Conservation (phyloP, 2,329 filamentous ascomycete species). For the Nemania sp. region DNA sequence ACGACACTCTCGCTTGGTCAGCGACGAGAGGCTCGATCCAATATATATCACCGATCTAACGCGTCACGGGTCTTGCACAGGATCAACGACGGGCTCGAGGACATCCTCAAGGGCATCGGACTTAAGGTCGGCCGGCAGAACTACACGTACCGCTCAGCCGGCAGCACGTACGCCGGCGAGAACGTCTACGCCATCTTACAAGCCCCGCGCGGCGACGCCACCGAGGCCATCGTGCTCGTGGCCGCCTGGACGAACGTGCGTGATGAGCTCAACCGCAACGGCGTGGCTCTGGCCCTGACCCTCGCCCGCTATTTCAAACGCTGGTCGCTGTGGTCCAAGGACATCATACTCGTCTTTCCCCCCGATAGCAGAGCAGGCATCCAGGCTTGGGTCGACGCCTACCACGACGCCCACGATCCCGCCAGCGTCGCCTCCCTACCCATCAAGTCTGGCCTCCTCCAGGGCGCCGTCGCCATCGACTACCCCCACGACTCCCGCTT, state of each 20-base stretch:
- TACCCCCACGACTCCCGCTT: slow-evolving; percentile 85
- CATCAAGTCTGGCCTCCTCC: slow-evolving; percentile 89
- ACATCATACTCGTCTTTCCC: slow-evolving; percentile 90
- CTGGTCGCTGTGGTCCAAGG: slow-evolving; percentile 99
- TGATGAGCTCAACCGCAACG: slow-evolving; percentile 79
- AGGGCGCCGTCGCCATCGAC: slow-evolving; percentile 91
- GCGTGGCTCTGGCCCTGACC: slow-evolving; percentile 82
- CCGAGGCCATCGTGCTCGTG: slow-evolving; percentile 92
- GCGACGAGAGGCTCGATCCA: not conserved
- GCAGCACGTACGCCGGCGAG: slow-evolving; percentile 73
- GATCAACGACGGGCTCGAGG: slow-evolving; percentile 71
- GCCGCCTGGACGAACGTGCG: slow-evolving; percentile 86
- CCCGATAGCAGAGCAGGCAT: slow-evolving; percentile 87
- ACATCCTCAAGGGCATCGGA: slow-evolving; percentile 76
- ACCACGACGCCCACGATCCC: slow-evolving; percentile 84
- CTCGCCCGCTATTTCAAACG: slow-evolving; percentile 93
- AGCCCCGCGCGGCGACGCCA: slow-evolving; percentile 91
- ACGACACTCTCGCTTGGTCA: too few relatives aligned
- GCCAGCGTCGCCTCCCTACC: slow-evolving; percentile 73
- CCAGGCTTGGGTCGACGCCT: slow-evolving; percentile 97
- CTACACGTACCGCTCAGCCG: slow-evolving; percentile 82
- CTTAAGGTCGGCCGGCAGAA: slow-evolving; percentile 87
- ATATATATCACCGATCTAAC: slow-evolving; percentile 12
- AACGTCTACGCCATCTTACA: slow-evolving; percentile 94
- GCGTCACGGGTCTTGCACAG: slow-evolving; percentile 39